Base-by-base conservation (phyloP, 78 protist species). In the Acrasis kona region DNA sequence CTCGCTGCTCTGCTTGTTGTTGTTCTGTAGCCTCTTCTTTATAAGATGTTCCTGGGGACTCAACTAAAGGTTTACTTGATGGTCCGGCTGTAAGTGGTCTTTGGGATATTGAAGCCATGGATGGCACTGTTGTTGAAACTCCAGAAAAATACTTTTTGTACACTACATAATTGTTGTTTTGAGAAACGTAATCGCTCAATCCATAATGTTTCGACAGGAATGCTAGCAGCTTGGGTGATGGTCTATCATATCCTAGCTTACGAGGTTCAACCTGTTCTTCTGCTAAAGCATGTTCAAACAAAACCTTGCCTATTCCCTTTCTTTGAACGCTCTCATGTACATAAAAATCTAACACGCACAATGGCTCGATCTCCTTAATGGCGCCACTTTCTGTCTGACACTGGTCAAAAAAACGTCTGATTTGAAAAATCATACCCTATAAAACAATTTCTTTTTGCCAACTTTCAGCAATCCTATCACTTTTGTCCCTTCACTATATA, bases 281-380 rank as follows among this genome's bases (percentile, higher is more conserved):
- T 29, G 19, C 27, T 30, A 81, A 76, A 75, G 69, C 69, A 28
- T 2, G 2, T 28, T 74, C 79, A 35, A 81, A 76, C 6, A 82
- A 69, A 12, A 1, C 19, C 2, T 2, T 31, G n/a, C 81, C 87
- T 61, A 40, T 1, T 27, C 87, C 87, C 9, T 28, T 0, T 1
- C 87, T 74, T 64, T 83, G 87, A n/a, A 1, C 1, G 32, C 10
- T 1, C 79, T 83, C 83, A 39, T 50, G 71, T 37, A 83, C 87
- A 38, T 83, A 83, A 72, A 83, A 83, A 61, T 83, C 87, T 19
- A 83, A 75, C 39, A 77, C 82, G 32, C 87, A 83, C 19, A 83
- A 34, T 29, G 87, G 87, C 19, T 29, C 34, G 9, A 83, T 78
- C 64, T 83, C 87, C 27, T 41, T 8, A 12, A 77, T 27, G 8